Evolutionary conservation across 2,329 filamentous ascomycete species (phyloP), one percentile per base, ranked within the genome.

Genomic region (Zymoseptoria tritici): DNA sequence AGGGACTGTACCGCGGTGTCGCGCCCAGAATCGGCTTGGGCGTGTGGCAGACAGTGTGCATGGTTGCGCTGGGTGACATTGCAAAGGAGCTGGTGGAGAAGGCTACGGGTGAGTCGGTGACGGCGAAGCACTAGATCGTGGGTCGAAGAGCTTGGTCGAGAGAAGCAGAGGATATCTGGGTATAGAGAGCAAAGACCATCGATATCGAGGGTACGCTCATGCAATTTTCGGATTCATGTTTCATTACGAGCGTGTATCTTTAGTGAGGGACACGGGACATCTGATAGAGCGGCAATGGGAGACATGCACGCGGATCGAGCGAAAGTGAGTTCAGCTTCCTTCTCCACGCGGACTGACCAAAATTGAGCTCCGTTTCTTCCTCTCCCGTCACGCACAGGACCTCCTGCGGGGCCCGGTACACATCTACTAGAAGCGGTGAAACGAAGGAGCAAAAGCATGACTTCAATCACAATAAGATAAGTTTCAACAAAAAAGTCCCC

Each of bases 21-120:
- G 83, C 91, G 68, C 94, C 94, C 70, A 88, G 94, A 76, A 92
- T 99, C 75, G 92, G 92, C 69, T 86, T 99, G 66, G 88, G 94
- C 74, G 85, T 99, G 80, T 99, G 94, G 94, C 94, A 99, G 84
- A 99, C 94, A 64, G 89, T 99, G 73, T 99, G 94, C 84, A 99
- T 99, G 94, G 94, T 99, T 79, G 94, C 93, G 73, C 83, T 97
- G 77, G 94, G 94, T 79, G 94, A 97, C 80, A 84, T 84, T 72
- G 84, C 84, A 63, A 87, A 87, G 74, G 84, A 87, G 69, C 77
- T 79, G 68, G 83, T 86, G 64, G 83, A 86, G 77, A 85, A 84
- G 76, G 73, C 84, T 69, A 87, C 84, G 49, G 84, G 84, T 68
- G 84, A 87, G 42, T 70, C 75, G 61, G 83, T 86, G 68, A 85